Evolutionary conservation across 495 filamentous ascomycete species (phyloP).

Genomic region (Penicillium diatomitis): DNA sequence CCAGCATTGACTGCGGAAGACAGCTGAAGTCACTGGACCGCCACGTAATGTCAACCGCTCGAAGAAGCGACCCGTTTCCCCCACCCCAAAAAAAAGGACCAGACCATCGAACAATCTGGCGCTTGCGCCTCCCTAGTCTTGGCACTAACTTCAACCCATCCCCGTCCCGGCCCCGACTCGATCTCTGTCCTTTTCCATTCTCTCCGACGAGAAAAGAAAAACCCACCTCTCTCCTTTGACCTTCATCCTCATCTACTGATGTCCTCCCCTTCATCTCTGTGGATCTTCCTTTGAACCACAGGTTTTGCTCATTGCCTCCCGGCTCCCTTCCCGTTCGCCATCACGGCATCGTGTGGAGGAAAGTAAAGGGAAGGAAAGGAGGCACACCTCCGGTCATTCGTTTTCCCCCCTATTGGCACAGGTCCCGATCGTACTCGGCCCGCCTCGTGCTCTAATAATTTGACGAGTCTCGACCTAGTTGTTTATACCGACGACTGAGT

Average conservation of each 20-base stretch:
- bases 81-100: background rate
- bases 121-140: slow-evolving; percentile 37
- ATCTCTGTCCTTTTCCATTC: slow-evolving; percentile 7
- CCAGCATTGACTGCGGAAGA: too few relatives aligned
- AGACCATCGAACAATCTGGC: slow-evolving; percentile 6
- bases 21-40: too few relatives aligned
- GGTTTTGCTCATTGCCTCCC: slow-evolving; percentile 23
- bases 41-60: too few relatives aligned
- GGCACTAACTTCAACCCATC: slow-evolving; percentile 30
- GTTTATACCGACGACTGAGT: background rate
- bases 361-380: slow-evolving; percentile 34
- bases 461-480: background rate
- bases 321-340: slow-evolving; percentile 17
- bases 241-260: slow-evolving; percentile 12
- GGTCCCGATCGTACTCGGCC: slow-evolving; percentile 4
- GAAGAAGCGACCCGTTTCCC: background rate
- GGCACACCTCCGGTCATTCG: slow-evolving; percentile 44
- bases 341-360: slow-evolving; percentile 25
- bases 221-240: slow-evolving; percentile 3
- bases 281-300: slow-evolving; percentile 20
- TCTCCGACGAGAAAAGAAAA: background rate
- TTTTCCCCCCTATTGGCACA: slow-evolving; percentile 23
- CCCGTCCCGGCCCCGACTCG: slow-evolving; percentile 18
- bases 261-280: slow-evolving; percentile 9
- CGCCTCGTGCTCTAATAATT: background rate